Conservation (phyloP, 768 basidiomycete species). For the Pisolithus orientalis region DNA sequence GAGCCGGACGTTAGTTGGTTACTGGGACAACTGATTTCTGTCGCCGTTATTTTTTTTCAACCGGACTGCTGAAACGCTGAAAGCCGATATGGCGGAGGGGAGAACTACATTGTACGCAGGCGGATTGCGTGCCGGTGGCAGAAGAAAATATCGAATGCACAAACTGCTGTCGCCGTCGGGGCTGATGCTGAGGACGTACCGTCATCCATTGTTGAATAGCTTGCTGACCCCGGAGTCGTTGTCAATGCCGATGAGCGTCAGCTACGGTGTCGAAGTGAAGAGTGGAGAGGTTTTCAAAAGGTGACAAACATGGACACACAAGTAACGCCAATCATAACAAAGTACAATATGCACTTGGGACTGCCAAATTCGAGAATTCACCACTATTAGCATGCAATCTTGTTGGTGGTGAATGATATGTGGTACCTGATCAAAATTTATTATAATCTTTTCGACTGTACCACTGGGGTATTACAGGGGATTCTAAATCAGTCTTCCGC, state of each 20-base stretch:
- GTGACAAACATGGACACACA: conserved; percentile 4
- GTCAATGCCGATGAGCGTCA: conserved; percentile 16
- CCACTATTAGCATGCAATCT: too few relatives aligned
- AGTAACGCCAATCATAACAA: not conserved
- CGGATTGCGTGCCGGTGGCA: conserved; percentile 26
- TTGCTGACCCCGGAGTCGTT: conserved; percentile 20
- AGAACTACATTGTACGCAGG: conserved; percentile 25
- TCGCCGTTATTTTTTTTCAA: conserved; percentile 16
- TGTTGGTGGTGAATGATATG: too few relatives aligned
- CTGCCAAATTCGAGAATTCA: too few relatives aligned
- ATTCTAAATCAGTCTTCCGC: conserved; percentile 22
- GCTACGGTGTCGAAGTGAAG: not conserved
- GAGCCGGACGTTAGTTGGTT: conserved; percentile 24
- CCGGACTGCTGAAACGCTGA: conserved; percentile 25
- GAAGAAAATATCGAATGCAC: conserved; percentile 38
- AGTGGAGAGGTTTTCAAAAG: not conserved
- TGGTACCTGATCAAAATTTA: too few relatives aligned
- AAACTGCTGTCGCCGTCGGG: conserved; percentile 54
- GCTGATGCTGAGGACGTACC: conserved; percentile 82
- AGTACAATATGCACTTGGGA: too few relatives aligned
- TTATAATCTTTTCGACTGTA: too few relatives aligned
- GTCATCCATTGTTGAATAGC: conserved; percentile 48
- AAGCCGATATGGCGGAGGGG: conserved; percentile 4
- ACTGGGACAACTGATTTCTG: conserved; percentile 17
- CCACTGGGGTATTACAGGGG: not conserved